Percentiles rank a stretch among this genome's conserved stretches.
These are phyloP conservation scores for Mitragyna speciosa DNA, from an alignment of 257 asterid species.

Conservation along the genomic window DNA sequence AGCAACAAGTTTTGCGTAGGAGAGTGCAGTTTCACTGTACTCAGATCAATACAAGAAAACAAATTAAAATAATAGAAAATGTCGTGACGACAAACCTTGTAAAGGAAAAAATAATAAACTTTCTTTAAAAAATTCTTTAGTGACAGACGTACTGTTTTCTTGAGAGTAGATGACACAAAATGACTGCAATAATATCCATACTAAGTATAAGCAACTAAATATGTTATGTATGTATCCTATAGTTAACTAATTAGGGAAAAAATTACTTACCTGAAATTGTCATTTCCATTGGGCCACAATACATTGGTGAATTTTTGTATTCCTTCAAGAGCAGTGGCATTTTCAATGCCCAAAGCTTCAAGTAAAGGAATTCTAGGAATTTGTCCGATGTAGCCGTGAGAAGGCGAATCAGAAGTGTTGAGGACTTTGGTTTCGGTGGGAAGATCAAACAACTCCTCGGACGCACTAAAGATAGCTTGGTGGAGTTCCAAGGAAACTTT, in stretches of 20 bases:
- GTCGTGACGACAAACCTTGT: too few relatives aligned
- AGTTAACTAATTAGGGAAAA: too few relatives aligned
- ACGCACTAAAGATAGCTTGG: constrained; percentile 49
- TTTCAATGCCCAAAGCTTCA: constrained; percentile 66
- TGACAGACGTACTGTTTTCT: too few relatives aligned
- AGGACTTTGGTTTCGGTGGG: constrained; percentile 49
- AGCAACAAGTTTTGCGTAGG: constrained; percentile 47
- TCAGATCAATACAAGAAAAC: too few relatives aligned
- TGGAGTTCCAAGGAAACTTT: constrained; percentile 48
- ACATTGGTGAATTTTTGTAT: constrained; percentile 54
- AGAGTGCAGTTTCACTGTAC: constrained; percentile 49
- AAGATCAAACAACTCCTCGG: constrained; percentile 52
- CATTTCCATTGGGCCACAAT: constrained; percentile 49
- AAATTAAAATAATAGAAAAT: too few relatives aligned
- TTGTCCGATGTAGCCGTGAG: constrained; percentile 79
- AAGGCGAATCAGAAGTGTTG: constrained; percentile 52
- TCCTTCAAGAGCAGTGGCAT: constrained; percentile 56
- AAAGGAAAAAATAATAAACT: too few relatives aligned
- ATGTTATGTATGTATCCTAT: too few relatives aligned
- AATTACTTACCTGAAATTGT: constrained; percentile 3
- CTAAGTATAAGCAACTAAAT: too few relatives aligned
- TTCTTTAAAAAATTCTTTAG: too few relatives aligned
- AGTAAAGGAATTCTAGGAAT: constrained; percentile 61
- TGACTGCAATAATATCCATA: too few relatives aligned
- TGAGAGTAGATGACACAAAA: too few relatives aligned